These are phyloP conservation scores for Hymenoscyphus fructigenus DNA, from an alignment of 2,329 filamentous ascomycete species.

Conservation along the genomic window DNA sequence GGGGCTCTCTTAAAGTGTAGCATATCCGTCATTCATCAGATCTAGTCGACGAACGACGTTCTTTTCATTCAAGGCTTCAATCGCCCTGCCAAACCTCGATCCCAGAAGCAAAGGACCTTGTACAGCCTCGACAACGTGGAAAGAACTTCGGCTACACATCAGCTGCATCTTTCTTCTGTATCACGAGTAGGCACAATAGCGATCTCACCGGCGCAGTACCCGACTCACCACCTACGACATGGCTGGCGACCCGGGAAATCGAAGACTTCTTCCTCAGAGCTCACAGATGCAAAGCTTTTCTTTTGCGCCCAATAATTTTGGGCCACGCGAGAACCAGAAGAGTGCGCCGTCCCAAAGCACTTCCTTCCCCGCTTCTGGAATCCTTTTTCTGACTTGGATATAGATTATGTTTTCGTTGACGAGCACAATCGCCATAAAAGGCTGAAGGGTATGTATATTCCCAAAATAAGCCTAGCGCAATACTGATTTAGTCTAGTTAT, in stretches of 20 bases:
- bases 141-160: constrained; percentile 4
- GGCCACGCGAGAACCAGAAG: constrained; percentile 76
- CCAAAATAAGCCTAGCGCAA: background rate
- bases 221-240: constrained; percentile 42
- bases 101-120: constrained; percentile 7
- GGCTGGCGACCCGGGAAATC: constrained; percentile 61
- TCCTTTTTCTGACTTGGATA: constrained; percentile 35
- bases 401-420: constrained; percentile 98
- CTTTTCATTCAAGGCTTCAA: constrained; percentile 7
- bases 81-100: constrained; percentile 15
- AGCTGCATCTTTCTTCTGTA: background rate
- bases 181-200: constrained; percentile 7
- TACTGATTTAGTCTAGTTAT: constrained; percentile 65
- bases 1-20: constrained; percentile 24
- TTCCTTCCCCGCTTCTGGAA: constrained; percentile 7
- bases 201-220: constrained; percentile 12
- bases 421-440: constrained; percentile 98
- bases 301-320: constrained; percentile 65
- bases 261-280: constrained; percentile 65
- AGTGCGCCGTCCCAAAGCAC: constrained; percentile 53
- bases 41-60: constrained; percentile 19
- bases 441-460: constrained; percentile 70
- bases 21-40: constrained; percentile 22
- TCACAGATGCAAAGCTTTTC: constrained; percentile 73
- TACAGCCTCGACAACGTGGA: background rate